Evolutionary conservation across 192 early-diverging fungal genomes (phyloP).

Genomic region (Gaertneriomyces semiglobifer): DNA sequence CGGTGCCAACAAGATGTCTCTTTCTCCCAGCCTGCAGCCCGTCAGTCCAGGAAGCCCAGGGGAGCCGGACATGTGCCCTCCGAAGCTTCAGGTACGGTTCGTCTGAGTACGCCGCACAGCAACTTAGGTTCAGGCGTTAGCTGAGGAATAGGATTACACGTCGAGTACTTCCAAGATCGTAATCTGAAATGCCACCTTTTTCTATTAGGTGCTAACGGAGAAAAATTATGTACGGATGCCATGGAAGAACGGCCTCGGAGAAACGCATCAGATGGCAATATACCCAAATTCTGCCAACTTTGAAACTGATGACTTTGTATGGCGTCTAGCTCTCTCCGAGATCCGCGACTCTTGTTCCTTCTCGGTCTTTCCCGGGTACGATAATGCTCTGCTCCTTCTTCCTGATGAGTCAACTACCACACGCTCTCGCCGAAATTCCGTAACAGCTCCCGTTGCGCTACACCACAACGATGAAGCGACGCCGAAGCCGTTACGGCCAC

Average conservation of each 20-base stretch:
- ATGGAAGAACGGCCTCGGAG: constrained; percentile 68
- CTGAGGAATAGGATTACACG: not conserved
- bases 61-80: too few species aligned
- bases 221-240: constrained; percentile 30
- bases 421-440: constrained; percentile 20
- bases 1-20: too few species aligned
- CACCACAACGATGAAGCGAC: constrained; percentile 54
- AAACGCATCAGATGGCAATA: constrained; percentile 56
- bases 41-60: too few species aligned
- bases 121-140: too few species aligned
- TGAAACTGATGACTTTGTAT: constrained; percentile 52
- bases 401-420: not conserved
- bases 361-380: constrained; percentile 60
- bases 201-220: constrained; percentile 9
- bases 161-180: not conserved
- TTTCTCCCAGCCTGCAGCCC: too few species aligned
- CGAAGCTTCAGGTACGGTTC: too few species aligned
- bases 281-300: constrained; percentile 43
- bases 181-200: too few species aligned
- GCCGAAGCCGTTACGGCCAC: constrained; percentile 44
- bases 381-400: constrained; percentile 41
- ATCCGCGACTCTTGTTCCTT: constrained; percentile 47
- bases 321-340: constrained; percentile 48
- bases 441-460: constrained; percentile 39
- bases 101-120: too few species aligned